Evolutionary conservation across 176 grass and related monocot species (phyloP), one percentile per base, ranked within the genome.

Genomic region (Tillandsia fasciculata): DNA sequence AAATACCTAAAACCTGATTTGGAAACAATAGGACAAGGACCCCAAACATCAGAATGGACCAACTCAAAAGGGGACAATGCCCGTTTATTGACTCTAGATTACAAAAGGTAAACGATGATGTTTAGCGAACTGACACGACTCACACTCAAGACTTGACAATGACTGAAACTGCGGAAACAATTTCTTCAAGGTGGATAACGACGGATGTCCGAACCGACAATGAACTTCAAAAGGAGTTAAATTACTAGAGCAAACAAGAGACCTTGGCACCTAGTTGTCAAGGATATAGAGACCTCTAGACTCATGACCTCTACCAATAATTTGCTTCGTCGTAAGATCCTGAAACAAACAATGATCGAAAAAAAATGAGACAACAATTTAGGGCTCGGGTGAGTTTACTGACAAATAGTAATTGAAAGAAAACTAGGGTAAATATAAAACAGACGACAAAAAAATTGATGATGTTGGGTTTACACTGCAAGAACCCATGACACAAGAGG

Each of bases 261-360:
- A 56, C 15, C 15, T 56, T 3, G 52, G 52, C 15, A 15, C n/a
- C 7, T 8, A 14, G 5, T 1, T 1, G 26, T 50, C 12, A 48
- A 20, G 48, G n/a, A 53, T 26, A 10, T 24, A 52, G 68, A 70
- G 68, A 27, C 50, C 50, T 26, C 20, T 1, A 26, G 5, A 70
- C 12, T 24, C 18, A 27, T 24, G 24, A 24, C 68, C 10, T 70
- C 26, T 53, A 53, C 17, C 10, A 70, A 70, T 70, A 70, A 70
- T 70, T 20, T 27, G 8, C 10, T 70, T 70, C 50, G 4, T 70
- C 68, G 13, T 53, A 27, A 70, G 49, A 70, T 70, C 68, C 11
- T 28, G 8, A 52, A 70, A 70, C 11, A 70, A 9, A 24, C 22
- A 70, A 70, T 52, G 11, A 70, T 70, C 49, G 7, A 1, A 2